Evolutionary conservation across 495 filamentous ascomycete species (phyloP).

Genomic region (Trichocladium uniseriatum): DNA sequence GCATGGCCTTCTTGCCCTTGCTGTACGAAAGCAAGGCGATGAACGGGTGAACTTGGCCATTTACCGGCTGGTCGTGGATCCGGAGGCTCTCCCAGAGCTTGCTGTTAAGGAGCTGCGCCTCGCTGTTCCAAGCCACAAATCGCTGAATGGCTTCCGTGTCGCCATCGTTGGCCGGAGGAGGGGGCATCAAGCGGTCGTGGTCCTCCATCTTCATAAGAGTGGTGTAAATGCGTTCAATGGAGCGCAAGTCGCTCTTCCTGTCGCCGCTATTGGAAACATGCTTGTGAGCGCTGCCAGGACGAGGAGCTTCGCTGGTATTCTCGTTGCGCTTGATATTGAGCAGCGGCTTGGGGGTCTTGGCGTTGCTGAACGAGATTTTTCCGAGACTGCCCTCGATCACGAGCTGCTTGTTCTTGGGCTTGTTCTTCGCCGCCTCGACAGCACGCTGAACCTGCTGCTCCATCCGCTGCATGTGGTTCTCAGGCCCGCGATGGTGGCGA

Average conservation of each 20-base stretch:
- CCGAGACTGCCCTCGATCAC: slow-evolving; percentile 96
- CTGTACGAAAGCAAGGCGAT: slow-evolving; percentile 89
- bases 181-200: slow-evolving; percentile 80
- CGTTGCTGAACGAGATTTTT: slow-evolving; percentile 98
- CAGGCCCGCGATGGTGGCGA: slow-evolving; percentile 65
- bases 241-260: slow-evolving; percentile 69
- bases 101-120: slow-evolving; percentile 61
- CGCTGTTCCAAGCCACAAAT: slow-evolving; percentile 63
- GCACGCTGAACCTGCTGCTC: slow-evolving; percentile 97
- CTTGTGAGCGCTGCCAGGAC: slow-evolving; percentile 41
- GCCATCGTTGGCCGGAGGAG: slow-evolving; percentile 48
- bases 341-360: slow-evolving; percentile 88
- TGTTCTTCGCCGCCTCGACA: slow-evolving; percentile 91
- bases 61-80: slow-evolving; percentile 80
- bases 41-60: slow-evolving; percentile 76
- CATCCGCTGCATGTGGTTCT: slow-evolving; percentile 98
- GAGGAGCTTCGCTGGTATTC: slow-evolving; percentile 43
- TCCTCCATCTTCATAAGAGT: slow-evolving; percentile 90
- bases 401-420: slow-evolving; percentile 96
- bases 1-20: slow-evolving; percentile 94
- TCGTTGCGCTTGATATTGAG: slow-evolving; percentile 93
- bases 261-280: slow-evolving; percentile 47
- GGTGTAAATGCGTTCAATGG: slow-evolving; percentile 79
- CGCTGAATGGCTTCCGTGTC: slow-evolving; percentile 54
- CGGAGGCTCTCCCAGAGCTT: slow-evolving; percentile 77